Evolutionary conservation across 2,329 filamentous ascomycete species (phyloP), one percentile per base, ranked within the genome.

Genomic region (Myriosclerotinia duriaeana): DNA sequence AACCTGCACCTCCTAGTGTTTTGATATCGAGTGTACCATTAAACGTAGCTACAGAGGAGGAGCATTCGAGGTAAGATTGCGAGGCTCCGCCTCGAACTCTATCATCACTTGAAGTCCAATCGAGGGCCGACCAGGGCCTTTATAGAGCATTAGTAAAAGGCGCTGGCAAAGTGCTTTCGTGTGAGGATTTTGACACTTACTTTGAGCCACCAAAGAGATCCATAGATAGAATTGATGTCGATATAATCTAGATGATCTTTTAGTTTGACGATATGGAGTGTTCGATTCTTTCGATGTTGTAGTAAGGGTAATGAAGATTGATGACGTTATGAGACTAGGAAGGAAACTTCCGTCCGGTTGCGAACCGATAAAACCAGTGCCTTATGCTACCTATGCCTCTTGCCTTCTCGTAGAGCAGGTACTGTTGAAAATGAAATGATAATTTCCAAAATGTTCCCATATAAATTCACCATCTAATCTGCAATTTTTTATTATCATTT

Each of bases 1-100:
- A 95, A 6, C 92, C 92, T 0, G 92, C 91, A 40, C 90, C 91
- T 36, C 91, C 91, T 0, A 95, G 85, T 0, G 90, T 87, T 64
- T 83, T 83, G 69, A 89, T 92, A 78, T 95, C 91, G 26, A 95
- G 82, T 34, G 81, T 80, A 2, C 92, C 91, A 70, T 85, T 79
- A 78, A 93, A 75, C 78, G 82, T 65, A 77, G 88, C 86, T 77
- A 73, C 68, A 6, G 69, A 69, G 69, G 61, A 74, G 53, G 72
- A 67, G 58, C 78, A 77, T 53, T 76, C 77, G n/a, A 86, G 76
- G 68, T 81, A 77, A 42, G 85, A 87, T 65, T 79, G 77, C 69
- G 89, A 92, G 68, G 83, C 83, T 61, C 91, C 91, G 67, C 90
- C 90, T 54, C 91, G 87, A n/a, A 94, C 89, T 40, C 87, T 82